These are phyloP conservation scores for Beauveria rudraprayagi DNA, from an alignment of 2,329 filamentous ascomycete genomes.

Conservation along the genomic window DNA sequence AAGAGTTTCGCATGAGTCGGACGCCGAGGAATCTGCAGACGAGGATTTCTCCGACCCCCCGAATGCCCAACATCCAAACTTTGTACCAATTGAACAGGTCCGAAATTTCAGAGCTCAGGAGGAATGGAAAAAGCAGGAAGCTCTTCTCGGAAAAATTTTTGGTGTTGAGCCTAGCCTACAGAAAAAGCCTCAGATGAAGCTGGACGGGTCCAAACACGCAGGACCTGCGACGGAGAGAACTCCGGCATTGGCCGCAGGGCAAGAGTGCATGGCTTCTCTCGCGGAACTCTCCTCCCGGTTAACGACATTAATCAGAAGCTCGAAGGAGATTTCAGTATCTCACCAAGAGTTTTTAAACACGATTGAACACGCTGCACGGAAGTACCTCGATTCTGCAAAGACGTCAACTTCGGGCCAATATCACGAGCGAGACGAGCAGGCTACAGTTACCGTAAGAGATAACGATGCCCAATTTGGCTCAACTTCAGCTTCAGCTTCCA, in stretches of 20 bases:
- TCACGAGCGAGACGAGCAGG: conserved; percentile 8
- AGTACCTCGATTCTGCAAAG: conserved; percentile 38
- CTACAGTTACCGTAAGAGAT: neutral
- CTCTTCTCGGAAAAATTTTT: conserved; percentile 44
- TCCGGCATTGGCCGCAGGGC: conserved; percentile 18
- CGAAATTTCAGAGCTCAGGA: conserved; percentile 42
- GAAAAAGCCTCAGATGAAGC: conserved; percentile 26
- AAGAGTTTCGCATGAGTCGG: conserved; percentile 28
- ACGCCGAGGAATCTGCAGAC: conserved; percentile 42
- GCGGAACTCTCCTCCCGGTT: conserved; percentile 34
- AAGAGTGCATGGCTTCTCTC: conserved; percentile 26
- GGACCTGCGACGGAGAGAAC: conserved; percentile 8
- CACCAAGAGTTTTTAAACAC: conserved; percentile 42
- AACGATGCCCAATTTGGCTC: neutral
- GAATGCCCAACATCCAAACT: conserved; percentile 21
- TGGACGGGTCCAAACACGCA: conserved; percentile 12
- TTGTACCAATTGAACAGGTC: conserved; percentile 34
- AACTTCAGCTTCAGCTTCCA: neutral
- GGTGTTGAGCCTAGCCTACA: conserved; percentile 36
- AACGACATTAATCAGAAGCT: conserved; percentile 32
- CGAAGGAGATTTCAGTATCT: conserved; percentile 22
- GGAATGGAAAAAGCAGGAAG: conserved; percentile 47
- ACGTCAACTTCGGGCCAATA: neutral
- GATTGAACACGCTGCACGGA: conserved; percentile 42
- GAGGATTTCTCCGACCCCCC: conserved; percentile 45